Evolutionary conservation across 768 basidiomycete genomes (phyloP).

Genomic region (Kwoniella dendrophila): DNA sequence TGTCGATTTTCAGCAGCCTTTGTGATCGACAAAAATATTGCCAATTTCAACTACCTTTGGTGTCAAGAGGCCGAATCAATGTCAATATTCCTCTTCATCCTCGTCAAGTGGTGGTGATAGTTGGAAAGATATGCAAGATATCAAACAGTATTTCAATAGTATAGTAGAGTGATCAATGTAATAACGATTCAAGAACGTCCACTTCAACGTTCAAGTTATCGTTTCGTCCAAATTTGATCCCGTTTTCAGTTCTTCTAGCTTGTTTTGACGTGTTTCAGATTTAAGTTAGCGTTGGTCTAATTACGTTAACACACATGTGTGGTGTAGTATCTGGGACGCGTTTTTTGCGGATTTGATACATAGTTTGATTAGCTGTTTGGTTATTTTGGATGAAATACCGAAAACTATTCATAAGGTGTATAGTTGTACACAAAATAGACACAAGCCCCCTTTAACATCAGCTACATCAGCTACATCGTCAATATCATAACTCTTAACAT

Average conservation of each 20-base stretch:
- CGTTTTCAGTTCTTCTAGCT: not conserved
- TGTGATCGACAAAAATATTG: no score
- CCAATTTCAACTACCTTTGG: no score
- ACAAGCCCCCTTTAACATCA: constrained; percentile 1
- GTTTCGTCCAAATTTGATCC: not conserved
- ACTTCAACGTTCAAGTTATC: not conserved
- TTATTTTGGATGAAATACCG: not conserved
- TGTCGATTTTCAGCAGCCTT: no score
- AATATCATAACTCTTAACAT: not conserved
- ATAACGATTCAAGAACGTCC: no score
- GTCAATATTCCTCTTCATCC: no score
- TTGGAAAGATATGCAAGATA: no score
- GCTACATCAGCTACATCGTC: not conserved
- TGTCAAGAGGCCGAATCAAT: no score
- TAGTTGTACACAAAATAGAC: not conserved
- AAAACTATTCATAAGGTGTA: not conserved
- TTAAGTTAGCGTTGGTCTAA: not conserved
- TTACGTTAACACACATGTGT: not conserved
- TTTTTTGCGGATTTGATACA: not conserved
- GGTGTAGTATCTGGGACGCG: not conserved
- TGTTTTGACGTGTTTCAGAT: not conserved
- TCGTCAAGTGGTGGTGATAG: no score
- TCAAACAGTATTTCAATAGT: not conserved
- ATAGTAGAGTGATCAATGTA: no score
- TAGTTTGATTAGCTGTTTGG: not conserved